phyloP scores from a whole-genome alignment of 768 basidiomycete genomes.

The Boletus insuetus region DNA sequence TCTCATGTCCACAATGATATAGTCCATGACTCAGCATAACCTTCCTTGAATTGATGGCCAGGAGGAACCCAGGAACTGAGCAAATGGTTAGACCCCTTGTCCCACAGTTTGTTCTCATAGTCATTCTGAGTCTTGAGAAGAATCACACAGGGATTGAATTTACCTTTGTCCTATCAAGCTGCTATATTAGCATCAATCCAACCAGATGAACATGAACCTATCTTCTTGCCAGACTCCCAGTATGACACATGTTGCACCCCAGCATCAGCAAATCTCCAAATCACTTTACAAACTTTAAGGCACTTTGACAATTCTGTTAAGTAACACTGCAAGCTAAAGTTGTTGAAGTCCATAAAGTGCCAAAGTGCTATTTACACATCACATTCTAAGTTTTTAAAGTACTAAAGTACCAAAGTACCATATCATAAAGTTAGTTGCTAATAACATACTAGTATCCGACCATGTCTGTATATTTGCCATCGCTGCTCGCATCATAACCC shows the following conservation, averaged over 20 bases:
- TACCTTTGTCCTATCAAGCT: slow-evolving; percentile 81
- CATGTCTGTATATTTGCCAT: neutral
- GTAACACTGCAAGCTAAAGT: no score
- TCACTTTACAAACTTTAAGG: no score
- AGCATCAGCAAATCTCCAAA: slow-evolving; percentile 25
- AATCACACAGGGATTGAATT: slow-evolving; percentile 91
- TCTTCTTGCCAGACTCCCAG: slow-evolving; percentile 93
- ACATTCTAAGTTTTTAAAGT: no score
- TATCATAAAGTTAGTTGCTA: no score
- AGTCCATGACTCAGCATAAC: slow-evolving; percentile 73
- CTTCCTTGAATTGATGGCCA: slow-evolving; percentile 63
- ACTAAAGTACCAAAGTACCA: no score
- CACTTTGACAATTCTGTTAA: no score
- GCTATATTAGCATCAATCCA: slow-evolving; percentile 5
- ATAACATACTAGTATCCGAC: no score
- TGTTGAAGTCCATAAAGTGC: no score
- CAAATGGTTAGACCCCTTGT: slow-evolving; percentile 94
- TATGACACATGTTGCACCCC: slow-evolving; percentile 92
- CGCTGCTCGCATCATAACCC: no score
- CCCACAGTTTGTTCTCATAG: slow-evolving; percentile 97
- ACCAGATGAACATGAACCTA: slow-evolving; percentile 27
- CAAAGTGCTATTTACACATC: no score
- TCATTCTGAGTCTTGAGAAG: slow-evolving; percentile 97
- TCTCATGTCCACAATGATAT: slow-evolving; percentile 82
- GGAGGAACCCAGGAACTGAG: slow-evolving; percentile 92